Conservation (phyloP, 208 protist genomes). For the Leishmania arabica region DNA sequence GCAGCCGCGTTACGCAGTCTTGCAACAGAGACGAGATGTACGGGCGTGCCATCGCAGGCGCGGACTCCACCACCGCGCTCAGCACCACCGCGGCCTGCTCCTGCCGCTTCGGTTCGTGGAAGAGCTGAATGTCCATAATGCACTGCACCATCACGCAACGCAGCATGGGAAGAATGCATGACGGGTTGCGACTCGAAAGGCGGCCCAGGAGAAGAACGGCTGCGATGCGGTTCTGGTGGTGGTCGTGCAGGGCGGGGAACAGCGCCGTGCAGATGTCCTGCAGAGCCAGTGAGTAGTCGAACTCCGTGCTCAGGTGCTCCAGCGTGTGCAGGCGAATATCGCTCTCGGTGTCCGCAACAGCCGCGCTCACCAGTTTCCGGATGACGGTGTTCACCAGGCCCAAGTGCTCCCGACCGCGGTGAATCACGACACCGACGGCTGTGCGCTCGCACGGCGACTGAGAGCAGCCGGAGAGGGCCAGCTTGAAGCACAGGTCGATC, state of each 20-base stretch:
- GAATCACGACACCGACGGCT: constrained; percentile 73
- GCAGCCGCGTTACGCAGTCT: constrained; percentile 65
- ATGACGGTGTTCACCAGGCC: constrained; percentile 78
- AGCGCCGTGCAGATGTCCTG: constrained; percentile 72
- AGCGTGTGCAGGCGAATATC: constrained; percentile 89
- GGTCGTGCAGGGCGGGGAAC: constrained; percentile 85
- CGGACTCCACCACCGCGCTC: constrained; percentile 78
- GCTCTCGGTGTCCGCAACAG: constrained; percentile 88
- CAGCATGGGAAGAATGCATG: constrained; percentile 81
- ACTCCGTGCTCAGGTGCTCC: constrained; percentile 69
- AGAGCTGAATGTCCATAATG: constrained; percentile 81
- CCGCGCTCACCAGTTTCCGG: constrained; percentile 77
- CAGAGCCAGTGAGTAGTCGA: constrained; percentile 78
- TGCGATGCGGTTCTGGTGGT: constrained; percentile 83
- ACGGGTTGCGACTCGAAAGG: constrained; percentile 77
- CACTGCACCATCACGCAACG: constrained; percentile 86
- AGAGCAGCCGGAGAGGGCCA: constrained; percentile 82
- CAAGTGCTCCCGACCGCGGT: constrained; percentile 84
- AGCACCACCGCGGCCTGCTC: constrained; percentile 81
- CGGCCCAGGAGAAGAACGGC: constrained; percentile 83
- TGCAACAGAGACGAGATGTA: constrained; percentile 84
- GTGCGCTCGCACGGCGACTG: constrained; percentile 71
- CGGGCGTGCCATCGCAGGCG: constrained; percentile 73
- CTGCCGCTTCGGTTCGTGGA: constrained; percentile 77
- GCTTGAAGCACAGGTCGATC: constrained; percentile 90